Evolutionary conservation across 306 rosid species (phyloP).

Genomic region (Biancaea sappan): DNA sequence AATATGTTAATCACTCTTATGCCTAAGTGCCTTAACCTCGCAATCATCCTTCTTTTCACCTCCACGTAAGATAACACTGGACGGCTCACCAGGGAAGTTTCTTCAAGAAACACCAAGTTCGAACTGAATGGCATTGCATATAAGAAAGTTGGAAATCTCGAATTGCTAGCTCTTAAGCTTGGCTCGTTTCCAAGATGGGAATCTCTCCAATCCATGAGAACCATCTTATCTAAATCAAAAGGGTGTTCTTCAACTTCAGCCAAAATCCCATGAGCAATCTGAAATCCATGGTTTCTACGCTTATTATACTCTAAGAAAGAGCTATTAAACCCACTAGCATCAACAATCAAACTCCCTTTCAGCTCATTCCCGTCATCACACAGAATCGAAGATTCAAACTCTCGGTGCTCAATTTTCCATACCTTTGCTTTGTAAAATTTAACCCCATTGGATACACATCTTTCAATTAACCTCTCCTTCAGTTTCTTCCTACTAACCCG

Average conservation of each 20-base stretch:
- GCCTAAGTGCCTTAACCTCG: conserved; percentile 80
- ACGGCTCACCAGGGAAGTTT: conserved; percentile 82
- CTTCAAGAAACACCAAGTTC: conserved; percentile 73
- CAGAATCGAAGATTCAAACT: conserved; percentile 53
- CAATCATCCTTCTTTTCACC: conserved; percentile 76
- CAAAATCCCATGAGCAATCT: conserved; percentile 83
- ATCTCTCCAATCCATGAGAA: conserved; percentile 63
- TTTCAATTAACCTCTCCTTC: conserved; percentile 50
- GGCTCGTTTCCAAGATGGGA: conserved; percentile 83
- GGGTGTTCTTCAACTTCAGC: conserved; percentile 85
- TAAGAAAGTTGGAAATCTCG: conserved; percentile 69
- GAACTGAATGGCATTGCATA: conserved; percentile 94
- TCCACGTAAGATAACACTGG: conserved; percentile 66
- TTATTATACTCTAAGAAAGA: conserved; percentile 48
- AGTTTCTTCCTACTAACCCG: conserved; percentile 66
- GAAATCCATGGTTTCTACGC: conserved; percentile 63
- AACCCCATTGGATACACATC: conserved; percentile 65
- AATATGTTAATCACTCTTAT: conserved; percentile 63
- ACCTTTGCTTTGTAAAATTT: conserved; percentile 68
- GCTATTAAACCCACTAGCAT: conserved; percentile 81
- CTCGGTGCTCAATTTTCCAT: conserved; percentile 60
- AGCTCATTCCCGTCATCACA: conserved; percentile 71
- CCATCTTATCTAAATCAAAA: conserved; percentile 79
- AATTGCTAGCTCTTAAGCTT: conserved; percentile 51
- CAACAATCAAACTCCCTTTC: conserved; percentile 69